These are phyloP conservation scores for Pilaira anomala DNA, from an alignment of 192 early-diverging fungal genomes.

Conservation along the genomic window DNA sequence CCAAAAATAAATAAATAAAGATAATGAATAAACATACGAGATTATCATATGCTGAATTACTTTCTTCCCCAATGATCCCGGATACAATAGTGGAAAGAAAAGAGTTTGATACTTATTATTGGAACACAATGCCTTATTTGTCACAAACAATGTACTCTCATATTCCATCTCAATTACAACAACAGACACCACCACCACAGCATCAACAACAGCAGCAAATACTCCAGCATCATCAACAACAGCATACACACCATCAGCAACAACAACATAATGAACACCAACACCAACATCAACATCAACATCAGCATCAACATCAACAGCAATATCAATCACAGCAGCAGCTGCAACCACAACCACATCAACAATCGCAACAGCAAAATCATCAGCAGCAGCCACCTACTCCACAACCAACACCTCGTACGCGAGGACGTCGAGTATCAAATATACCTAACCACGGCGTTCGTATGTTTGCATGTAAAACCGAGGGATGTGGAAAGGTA, in stretches of 20 bases:
- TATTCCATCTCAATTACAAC: background rate
- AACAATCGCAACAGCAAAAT: background rate
- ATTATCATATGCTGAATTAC: constrained; percentile 8
- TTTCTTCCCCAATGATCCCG: constrained; percentile 1
- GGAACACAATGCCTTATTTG: background rate
- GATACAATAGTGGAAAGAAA: background rate
- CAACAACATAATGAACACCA: background rate
- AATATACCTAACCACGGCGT: constrained; percentile 47
- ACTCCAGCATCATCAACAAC: background rate
- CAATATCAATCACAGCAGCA: no score
- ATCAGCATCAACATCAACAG: constrained; percentile 12
- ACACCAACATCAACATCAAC: background rate
- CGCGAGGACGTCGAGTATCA: constrained; percentile 53
- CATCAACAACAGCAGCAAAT: background rate
- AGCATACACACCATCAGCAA: background rate
- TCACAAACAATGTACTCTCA: constrained; percentile 2
- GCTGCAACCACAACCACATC: background rate
- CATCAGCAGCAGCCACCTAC: background rate
- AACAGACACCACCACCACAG: background rate
- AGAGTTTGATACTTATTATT: background rate
- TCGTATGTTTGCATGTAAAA: constrained; percentile 54
- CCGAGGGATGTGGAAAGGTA: constrained; percentile 54
- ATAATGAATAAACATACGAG: constrained; percentile 15
- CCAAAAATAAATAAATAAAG: no score
- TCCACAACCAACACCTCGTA: constrained; percentile 30